Base-by-base conservation (phyloP, 371 early-diverging fungal genomes). In the Sporodiniella umbellata region DNA sequence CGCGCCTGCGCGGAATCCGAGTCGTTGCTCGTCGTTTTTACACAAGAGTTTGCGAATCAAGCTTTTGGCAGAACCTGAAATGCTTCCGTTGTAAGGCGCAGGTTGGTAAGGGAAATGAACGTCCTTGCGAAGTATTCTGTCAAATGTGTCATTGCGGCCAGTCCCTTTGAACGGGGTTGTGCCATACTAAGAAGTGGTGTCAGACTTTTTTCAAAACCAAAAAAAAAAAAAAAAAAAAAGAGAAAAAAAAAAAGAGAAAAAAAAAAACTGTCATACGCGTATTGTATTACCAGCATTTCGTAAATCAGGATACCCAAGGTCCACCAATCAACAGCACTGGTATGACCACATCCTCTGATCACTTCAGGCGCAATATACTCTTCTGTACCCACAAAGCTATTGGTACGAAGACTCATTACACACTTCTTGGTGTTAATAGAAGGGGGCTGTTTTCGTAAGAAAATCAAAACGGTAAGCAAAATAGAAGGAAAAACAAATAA, bases 281-380 rank as follows among this genome's bases (percentile, higher is more conserved):
- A n/a, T n/a, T n/a, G n/a, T n/a, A n/a, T 67, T 71, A 85, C 87
- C 64, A 97, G 79, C 95, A 99, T 94, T 67, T 98, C 98, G 64
- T 91, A 98, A 6, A 98, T 81, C 39, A 98, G 75, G 24, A 99
- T 94, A 11, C 99, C 99, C 12, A 98, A 68, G 6, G 98, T 94
- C 99, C 99, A 99, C 93, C 99, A 96, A 79, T 99, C 99, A 15
- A 95, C 96, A 2, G 88, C 83, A 57, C 84, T 86, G 17, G 98
- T 92, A 74, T 99, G 97, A 22, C 97, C 97, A 45, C 80, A 75
- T 22, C 95, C 96, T 54, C 85, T 84, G 65, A 91, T 87, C n/a
- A 91, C 89, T 70, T 97, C 97, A 22, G 98, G 98, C 7, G 99
- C 96, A 78, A 97, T 91, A 62, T 94, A 95, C 68, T 96, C 96